Evolutionary conservation across 169 alveolate genomes (phyloP), one percentile per base, ranked within the genome.

Genomic region (Pseudocohnilembus persalinus): DNA sequence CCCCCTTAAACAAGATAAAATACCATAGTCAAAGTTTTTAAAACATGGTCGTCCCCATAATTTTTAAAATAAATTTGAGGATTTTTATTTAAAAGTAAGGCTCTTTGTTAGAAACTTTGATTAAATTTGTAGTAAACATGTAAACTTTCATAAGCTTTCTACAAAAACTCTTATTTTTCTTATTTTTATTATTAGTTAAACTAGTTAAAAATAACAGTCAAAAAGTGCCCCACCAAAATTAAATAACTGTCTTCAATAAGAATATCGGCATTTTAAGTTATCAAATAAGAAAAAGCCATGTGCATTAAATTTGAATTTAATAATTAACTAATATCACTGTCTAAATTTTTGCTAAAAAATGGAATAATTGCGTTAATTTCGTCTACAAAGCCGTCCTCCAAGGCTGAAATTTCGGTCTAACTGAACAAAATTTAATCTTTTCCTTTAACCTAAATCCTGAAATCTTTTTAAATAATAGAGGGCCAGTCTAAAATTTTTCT

Each of bases 311-410:
- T 64, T 29, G 74, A n/a, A 28, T 68, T 77, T 31, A 77, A 33
- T 29, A 77, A 68, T 24, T 64, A 72, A 34, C 82, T 63, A 0
- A 77, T 31, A 68, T 33, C 34, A 33, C 73, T 72, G 63, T 63
- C 82, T 77, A 29, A 27, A 0, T 79, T 75, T 49, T 72, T 64
- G 27, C 29, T 29, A 27, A 79, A 35, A 15, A 79, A 30, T n/a
- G 84, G 84, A 29, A 79, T 34, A 1, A 79, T 63, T n/a, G 29
- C 31, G 64, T 79, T 79, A 1, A 79, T 29, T 79, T 79, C 84
- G 35, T 26, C 84, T 29, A 35, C 31, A 28, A 34, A 32, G 0
- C 34, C 76, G 30, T 35, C 63, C 28, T 73, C 29, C 32, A 15
- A n/a, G 29, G 1, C 20, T 26, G 28, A 11, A 11, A 73, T 15